Evolutionary conservation across 2,329 filamentous ascomycete species (phyloP).

Genomic region (Calonectria fujianensis): DNA sequence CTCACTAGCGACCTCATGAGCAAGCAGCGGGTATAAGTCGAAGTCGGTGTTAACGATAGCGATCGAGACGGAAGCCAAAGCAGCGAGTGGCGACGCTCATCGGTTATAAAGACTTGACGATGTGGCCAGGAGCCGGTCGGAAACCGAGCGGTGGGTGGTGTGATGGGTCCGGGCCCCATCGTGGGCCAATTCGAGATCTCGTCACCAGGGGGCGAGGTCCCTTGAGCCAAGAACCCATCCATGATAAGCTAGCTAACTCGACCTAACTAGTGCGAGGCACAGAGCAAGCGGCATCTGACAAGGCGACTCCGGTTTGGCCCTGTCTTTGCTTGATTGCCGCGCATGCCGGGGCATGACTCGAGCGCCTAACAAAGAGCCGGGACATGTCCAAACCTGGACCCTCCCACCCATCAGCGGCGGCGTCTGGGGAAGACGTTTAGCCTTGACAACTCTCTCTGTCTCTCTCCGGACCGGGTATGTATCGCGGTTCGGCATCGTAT

Average conservation of each 20-base stretch:
- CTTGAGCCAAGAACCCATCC: slow-evolving; percentile 35
- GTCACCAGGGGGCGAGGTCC: slow-evolving; percentile 46
- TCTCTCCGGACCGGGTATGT: slow-evolving; percentile 45
- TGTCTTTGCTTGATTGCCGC: slow-evolving; percentile 45
- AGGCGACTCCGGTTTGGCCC: slow-evolving; percentile 51
- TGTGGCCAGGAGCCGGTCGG: slow-evolving; percentile 53
- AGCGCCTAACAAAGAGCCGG: slow-evolving; percentile 41
- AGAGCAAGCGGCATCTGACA: slow-evolving; percentile 49
- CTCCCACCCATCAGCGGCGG: slow-evolving; percentile 43
- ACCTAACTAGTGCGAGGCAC: slow-evolving; percentile 49
- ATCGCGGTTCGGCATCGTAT: slow-evolving; percentile 49
- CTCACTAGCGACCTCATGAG: slow-evolving; percentile 56
- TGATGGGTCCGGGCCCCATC: slow-evolving; percentile 54
- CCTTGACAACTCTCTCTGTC: slow-evolving; percentile 15
- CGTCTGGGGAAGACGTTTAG: slow-evolving; percentile 36
- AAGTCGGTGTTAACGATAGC: slow-evolving; percentile 39
- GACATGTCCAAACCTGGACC: slow-evolving; percentile 32
- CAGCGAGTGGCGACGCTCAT: slow-evolving; percentile 50
- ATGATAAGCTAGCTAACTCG: slow-evolving; percentile 48
- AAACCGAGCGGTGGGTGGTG: slow-evolving; percentile 56
- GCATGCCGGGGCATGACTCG: slow-evolving; percentile 51
- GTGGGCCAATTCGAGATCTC: slow-evolving; percentile 54
- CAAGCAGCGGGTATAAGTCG: slow-evolving; percentile 46
- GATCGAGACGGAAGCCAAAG: slow-evolving; percentile 29
- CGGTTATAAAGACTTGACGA: slow-evolving; percentile 55